Conservation (phyloP, 495 filamentous ascomycete species). For the Pseudotulostoma volvatum region DNA sequence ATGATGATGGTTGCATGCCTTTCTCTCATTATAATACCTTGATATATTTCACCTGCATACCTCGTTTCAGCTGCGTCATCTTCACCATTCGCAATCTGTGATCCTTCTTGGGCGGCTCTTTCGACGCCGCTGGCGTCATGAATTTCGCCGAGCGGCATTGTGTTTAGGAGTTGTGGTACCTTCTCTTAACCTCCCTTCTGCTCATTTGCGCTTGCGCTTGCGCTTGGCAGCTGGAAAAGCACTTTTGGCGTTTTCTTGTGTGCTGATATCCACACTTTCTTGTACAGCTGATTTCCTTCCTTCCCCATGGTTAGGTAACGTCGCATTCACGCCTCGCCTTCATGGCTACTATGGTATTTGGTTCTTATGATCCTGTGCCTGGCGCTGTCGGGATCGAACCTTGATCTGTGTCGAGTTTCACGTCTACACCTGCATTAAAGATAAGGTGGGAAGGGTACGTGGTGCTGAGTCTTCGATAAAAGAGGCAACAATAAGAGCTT, state of each 20-base stretch:
- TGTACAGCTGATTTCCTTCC: no score
- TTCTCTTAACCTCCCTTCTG: neutral
- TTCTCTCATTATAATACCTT: neutral
- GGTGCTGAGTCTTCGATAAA: neutral
- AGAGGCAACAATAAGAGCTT: neutral
- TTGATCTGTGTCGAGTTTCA: no score
- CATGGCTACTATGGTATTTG: no score
- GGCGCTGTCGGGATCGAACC: no score
- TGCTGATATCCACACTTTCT: no score
- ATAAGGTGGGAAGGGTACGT: neutral
- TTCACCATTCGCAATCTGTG: neutral
- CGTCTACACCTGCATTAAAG: neutral
- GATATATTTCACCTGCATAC: neutral
- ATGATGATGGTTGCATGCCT: neutral
- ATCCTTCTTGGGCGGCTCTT: neutral
- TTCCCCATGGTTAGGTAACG: no score
- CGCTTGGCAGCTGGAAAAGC: neutral
- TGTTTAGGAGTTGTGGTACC: neutral
- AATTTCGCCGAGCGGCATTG: neutral
- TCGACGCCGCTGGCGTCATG: neutral
- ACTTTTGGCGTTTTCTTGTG: no score
- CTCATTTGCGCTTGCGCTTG: no score
- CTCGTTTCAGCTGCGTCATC: conserved; percentile 1
- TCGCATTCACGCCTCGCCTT: no score
- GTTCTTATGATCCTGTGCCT: no score